Conservation (phyloP, 1,284 basidiomycete species). For the Pseudozyma tsukubaensis region DNA sequence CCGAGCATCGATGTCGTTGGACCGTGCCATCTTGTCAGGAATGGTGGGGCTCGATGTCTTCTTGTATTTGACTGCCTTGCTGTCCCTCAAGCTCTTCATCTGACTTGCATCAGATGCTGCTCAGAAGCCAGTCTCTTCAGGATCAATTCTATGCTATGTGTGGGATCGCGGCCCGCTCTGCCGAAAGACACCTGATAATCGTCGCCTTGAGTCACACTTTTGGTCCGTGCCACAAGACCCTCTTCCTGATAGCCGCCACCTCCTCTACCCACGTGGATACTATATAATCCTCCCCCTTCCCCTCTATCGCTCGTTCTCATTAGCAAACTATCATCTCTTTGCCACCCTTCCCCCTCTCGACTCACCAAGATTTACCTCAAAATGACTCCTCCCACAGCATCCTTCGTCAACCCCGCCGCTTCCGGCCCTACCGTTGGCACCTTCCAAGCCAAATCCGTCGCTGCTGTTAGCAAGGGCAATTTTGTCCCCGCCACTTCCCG, state of each 20-base stretch:
- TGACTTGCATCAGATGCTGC: no score
- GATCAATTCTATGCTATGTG: no score
- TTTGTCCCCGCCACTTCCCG: conserved; percentile 8
- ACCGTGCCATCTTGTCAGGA: neutral
- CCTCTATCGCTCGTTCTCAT: no score
- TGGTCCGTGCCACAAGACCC: no score
- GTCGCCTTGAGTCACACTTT: no score
- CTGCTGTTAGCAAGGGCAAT: no score
- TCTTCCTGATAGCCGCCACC: neutral
- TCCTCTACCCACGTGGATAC: conserved; percentile 9
- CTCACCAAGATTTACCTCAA: neutral
- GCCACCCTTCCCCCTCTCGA: conserved; percentile 1
- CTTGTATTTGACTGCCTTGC: no score
- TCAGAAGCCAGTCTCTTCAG: no score
- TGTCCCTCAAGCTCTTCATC: no score
- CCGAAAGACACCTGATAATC: no score
- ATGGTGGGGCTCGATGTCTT: no score
- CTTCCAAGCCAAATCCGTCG: conserved; percentile 41
- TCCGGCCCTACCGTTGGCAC: conserved; percentile 2
- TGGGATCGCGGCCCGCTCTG: no score
- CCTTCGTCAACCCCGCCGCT: conserved; percentile 30
- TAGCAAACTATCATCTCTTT: neutral
- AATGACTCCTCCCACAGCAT: conserved; percentile 59
- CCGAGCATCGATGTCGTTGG: neutral
- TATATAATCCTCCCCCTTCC: conserved; percentile 5